phyloP scores from a whole-genome alignment of 83 land plant species.

The Diphasiastrum complanatum region DNA sequence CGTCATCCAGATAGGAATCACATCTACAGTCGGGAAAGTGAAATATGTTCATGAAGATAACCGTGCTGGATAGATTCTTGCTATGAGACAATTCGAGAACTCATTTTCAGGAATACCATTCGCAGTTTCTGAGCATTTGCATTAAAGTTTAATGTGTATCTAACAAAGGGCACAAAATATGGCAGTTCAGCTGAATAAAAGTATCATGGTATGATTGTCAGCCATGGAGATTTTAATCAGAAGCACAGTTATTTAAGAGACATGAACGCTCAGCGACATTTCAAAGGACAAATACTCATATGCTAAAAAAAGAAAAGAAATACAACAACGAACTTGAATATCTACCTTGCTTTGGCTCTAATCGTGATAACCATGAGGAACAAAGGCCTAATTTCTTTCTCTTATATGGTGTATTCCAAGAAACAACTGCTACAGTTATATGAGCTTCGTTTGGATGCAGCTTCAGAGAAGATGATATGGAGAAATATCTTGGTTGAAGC shows the following conservation, averaged over 20 bases:
- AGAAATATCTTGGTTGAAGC: conserved; percentile 2
- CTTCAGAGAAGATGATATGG: conserved; percentile 1
- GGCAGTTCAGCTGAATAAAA: too few species aligned
- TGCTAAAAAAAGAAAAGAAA: neutral
- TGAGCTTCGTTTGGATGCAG: conserved; percentile 1
- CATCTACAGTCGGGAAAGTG: conserved; percentile 1
- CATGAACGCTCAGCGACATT: neutral
- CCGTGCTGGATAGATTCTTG: too few species aligned
- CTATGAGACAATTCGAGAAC: too few species aligned
- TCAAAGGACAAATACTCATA: neutral
- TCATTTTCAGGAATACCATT: too few species aligned
- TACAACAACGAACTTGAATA: neutral
- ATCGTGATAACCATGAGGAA: neutral
- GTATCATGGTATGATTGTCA: too few species aligned
- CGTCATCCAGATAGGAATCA: neutral
- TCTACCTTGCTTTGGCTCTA: neutral
- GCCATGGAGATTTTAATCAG: too few species aligned
- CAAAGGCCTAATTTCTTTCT: conserved; percentile 2
- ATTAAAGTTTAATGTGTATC: too few species aligned
- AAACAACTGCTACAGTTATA: neutral
- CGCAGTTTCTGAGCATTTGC: too few species aligned
- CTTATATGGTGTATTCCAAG: neutral
- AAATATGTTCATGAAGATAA: neutral
- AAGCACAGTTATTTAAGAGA: too few species aligned
- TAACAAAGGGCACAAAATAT: too few species aligned